Evolutionary conservation across 148 eudicot species (phyloP).

Genomic region (Limonium bicolor): DNA sequence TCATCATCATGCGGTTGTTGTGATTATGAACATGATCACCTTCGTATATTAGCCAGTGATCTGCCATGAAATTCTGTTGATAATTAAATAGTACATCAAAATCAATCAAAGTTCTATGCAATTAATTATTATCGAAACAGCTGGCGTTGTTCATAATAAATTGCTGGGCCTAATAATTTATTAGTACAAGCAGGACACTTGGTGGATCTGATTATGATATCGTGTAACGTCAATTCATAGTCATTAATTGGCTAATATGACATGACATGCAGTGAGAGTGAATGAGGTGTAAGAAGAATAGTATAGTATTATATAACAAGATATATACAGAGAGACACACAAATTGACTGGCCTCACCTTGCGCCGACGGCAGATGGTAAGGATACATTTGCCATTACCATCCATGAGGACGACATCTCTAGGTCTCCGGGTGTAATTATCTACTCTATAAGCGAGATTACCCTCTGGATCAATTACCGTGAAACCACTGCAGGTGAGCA

Average conservation of each 20-base stretch:
- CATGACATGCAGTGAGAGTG: background rate
- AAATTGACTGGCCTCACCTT: constrained; percentile 26
- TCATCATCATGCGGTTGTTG: background rate
- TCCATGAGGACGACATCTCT: constrained; percentile 64
- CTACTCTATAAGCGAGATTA: constrained; percentile 46
- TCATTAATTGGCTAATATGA: background rate
- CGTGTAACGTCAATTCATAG: background rate
- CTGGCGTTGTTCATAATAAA: background rate
- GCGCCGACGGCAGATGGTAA: constrained; percentile 41
- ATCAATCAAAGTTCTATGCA: background rate
- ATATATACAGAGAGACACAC: background rate
- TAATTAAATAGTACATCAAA: background rate
- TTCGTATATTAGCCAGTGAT: constrained; percentile 50
- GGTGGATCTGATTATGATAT: background rate
- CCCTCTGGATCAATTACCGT: constrained; percentile 61
- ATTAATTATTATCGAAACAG: background rate
- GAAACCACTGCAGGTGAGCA: constrained; percentile 54
- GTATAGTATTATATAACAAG: background rate
- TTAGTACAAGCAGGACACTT: background rate
- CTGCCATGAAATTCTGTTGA: constrained; percentile 30
- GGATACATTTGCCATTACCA: constrained; percentile 37
- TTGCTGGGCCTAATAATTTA: background rate
- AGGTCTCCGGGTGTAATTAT: constrained; percentile 41
- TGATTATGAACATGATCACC: constrained; percentile 26
- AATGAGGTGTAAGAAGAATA: background rate